Conservation (phyloP, 352 stramenopile species). For the Globisporangium ultimum region DNA sequence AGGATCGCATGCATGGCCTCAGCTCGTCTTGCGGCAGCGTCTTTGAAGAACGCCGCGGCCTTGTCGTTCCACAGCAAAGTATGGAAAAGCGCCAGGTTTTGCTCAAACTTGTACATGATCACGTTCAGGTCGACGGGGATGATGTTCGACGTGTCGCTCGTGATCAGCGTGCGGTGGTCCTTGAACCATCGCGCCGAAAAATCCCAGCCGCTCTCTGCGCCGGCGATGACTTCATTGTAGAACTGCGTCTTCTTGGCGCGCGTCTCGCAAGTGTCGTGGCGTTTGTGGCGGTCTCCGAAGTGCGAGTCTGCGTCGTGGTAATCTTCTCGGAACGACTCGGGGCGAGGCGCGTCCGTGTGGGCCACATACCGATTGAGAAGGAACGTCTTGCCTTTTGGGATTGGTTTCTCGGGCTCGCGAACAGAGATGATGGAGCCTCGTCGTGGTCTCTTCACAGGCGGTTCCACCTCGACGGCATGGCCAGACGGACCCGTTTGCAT, state of each 20-base stretch:
- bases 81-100: constrained; percentile 67
- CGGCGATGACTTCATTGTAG: constrained; percentile 80
- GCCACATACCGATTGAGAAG: constrained; percentile 80
- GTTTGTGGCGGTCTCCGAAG: constrained; percentile 27
- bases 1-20: constrained; percentile 66
- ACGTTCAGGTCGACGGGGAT: constrained; percentile 84
- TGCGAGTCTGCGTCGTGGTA: constrained; percentile 54
- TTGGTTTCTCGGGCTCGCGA: no score
- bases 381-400: constrained; percentile 15
- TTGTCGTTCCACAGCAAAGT: constrained; percentile 34
- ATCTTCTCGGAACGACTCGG: constrained; percentile 86
- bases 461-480: constrained; percentile 41
- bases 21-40: constrained; percentile 29
- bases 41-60: constrained; percentile 39
- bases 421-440: constrained; percentile 3
- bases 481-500: constrained; percentile 61
- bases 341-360: constrained; percentile 60
- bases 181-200: constrained; percentile 86
- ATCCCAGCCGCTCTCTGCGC: constrained; percentile 88
- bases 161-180: constrained; percentile 39
- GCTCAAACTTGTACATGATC: constrained; percentile 74
- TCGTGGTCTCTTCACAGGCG: constrained; percentile 17
- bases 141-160: constrained; percentile 61
- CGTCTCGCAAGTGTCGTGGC: constrained; percentile 2
- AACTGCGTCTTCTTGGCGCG: constrained; percentile 57